These are phyloP conservation scores for Bryoglossum gracile DNA, from an alignment of 495 filamentous ascomycete genomes.

Conservation along the genomic window DNA sequence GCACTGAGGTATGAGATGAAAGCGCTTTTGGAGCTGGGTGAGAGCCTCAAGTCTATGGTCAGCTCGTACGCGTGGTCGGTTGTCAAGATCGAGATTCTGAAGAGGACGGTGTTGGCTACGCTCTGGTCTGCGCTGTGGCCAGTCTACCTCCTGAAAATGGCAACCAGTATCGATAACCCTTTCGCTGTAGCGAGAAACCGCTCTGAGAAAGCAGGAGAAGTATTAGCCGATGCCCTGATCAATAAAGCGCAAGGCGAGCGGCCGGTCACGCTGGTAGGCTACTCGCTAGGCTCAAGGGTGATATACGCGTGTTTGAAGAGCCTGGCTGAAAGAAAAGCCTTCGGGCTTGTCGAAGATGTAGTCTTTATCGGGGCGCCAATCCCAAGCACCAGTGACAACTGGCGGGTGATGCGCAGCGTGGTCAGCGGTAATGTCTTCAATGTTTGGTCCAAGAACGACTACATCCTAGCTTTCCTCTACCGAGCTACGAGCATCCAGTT, in stretches of 20 bases:
- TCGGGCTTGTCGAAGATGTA: conserved; percentile 79
- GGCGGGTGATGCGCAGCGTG: conserved; percentile 47
- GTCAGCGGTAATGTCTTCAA: conserved; percentile 51
- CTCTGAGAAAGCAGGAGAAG: conserved; percentile 77
- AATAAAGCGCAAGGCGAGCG: conserved; percentile 85
- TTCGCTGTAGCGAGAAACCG: conserved; percentile 75
- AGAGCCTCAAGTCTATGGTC: conserved; percentile 61
- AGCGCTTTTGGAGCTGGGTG: conserved; percentile 66
- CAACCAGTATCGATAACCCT: conserved; percentile 80
- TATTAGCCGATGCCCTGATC: conserved; percentile 81
- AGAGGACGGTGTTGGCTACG: conserved; percentile 55
- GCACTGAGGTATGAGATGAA: conserved; percentile 78
- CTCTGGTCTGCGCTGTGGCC: conserved; percentile 73
- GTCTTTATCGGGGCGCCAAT: conserved; percentile 78
- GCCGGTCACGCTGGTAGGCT: conserved; percentile 83
- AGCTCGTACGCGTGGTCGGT: conserved; percentile 69
- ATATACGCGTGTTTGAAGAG: conserved; percentile 74
- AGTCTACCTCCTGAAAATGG: conserved; percentile 65
- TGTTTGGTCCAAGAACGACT: conserved; percentile 52
- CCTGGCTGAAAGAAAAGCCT: conserved; percentile 68
- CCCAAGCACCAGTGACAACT: conserved; percentile 47
- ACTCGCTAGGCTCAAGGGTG: conserved; percentile 78
- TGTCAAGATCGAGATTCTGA: conserved; percentile 68
- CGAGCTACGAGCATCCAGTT: conserved; percentile 45
- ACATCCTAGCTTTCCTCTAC: conserved; percentile 53